A percentile compares a stretch with the other conserved stretches of the same genome.
Evolutionary conservation across 495 filamentous ascomycete genomes (phyloP).

Genomic region (Aspergillus homomorphus): DNA sequence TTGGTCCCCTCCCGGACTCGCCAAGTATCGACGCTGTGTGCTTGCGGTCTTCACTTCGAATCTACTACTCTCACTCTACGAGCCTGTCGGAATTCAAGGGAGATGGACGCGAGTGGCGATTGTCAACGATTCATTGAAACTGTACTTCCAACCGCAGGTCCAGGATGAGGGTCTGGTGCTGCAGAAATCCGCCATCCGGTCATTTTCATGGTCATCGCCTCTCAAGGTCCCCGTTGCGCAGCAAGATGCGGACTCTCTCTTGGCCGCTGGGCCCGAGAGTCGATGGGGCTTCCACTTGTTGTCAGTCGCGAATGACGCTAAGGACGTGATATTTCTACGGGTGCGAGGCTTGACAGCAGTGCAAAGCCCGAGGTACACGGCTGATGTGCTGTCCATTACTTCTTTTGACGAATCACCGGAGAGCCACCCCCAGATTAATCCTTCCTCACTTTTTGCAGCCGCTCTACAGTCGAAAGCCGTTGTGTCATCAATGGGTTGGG

Average conservation of each 20-base stretch:
- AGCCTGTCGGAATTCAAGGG: conserved; percentile 31
- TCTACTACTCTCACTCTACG: conserved; percentile 47
- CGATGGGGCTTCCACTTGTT: conserved; percentile 45
- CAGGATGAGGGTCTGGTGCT: conserved; percentile 15
- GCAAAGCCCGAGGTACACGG: conserved; percentile 12
- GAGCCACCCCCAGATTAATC: conserved; percentile 16
- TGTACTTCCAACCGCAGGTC: conserved; percentile 18
- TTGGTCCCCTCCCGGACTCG: conserved; percentile 63
- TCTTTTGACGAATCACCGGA: conserved; percentile 14
- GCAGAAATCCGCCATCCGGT: conserved; percentile 34
- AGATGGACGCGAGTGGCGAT: conserved; percentile 46
- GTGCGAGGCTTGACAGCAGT: conserved; percentile 8
- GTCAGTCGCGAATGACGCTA: conserved; percentile 39
- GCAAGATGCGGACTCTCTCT: background rate
- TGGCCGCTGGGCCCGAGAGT: conserved; percentile 19
- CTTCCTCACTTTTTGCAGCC: conserved; percentile 30
- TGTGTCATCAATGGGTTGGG: conserved; percentile 29
- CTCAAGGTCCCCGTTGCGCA: conserved; percentile 23
- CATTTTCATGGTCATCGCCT: conserved; percentile 43
- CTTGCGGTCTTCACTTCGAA: conserved; percentile 61
- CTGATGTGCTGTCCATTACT: conserved; percentile 28
- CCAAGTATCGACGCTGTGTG: conserved; percentile 53
- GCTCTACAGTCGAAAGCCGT: conserved; percentile 24
- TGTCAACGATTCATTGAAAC: conserved; percentile 37
- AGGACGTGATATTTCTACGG: conserved; percentile 37